phyloP scores from a whole-genome alignment of 768 basidiomycete species.

The Suillus variegatus region DNA sequence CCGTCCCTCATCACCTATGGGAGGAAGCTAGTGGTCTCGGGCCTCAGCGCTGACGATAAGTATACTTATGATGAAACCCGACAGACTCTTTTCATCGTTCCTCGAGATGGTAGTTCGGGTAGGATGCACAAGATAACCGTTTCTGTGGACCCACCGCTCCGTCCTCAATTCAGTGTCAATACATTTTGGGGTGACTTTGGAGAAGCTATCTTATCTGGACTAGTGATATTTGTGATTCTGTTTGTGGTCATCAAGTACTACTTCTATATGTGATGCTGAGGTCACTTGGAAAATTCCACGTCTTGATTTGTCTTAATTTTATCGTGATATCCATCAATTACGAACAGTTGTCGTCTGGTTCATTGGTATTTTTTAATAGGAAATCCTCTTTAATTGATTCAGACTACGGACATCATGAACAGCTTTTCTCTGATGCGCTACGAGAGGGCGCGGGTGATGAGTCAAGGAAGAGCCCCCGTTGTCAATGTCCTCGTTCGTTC shows the following conservation, averaged over 20 bases:
- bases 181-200: conserved; percentile 66
- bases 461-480: no score
- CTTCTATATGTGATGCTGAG: conserved; percentile 24
- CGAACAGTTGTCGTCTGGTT: background rate
- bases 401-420: background rate
- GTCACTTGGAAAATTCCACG: background rate
- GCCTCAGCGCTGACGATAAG: conserved; percentile 50
- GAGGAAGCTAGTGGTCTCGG: conserved; percentile 57
- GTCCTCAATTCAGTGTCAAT: conserved; percentile 56
- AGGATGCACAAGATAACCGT: conserved; percentile 53
- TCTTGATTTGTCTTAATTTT: background rate
- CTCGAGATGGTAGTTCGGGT: conserved; percentile 43
- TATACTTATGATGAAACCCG: conserved; percentile 61
- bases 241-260: conserved; percentile 30
- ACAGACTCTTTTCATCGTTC: conserved; percentile 76
- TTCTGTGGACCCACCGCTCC: conserved; percentile 54
- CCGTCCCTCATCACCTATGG: conserved; percentile 63
- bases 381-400: background rate
- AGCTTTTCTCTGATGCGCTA: background rate
- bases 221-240: conserved; percentile 33
- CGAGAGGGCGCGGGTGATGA: no score
- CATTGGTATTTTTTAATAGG: no score
- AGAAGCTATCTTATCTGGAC: conserved; percentile 29
- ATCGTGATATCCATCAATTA: background rate
- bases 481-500: background rate